Percentiles rank a stretch among this genome's conserved stretches.
phyloP scores from a whole-genome alignment of 192 early-diverging fungal species.

The Phycomyces blakesleeanus region DNA sequence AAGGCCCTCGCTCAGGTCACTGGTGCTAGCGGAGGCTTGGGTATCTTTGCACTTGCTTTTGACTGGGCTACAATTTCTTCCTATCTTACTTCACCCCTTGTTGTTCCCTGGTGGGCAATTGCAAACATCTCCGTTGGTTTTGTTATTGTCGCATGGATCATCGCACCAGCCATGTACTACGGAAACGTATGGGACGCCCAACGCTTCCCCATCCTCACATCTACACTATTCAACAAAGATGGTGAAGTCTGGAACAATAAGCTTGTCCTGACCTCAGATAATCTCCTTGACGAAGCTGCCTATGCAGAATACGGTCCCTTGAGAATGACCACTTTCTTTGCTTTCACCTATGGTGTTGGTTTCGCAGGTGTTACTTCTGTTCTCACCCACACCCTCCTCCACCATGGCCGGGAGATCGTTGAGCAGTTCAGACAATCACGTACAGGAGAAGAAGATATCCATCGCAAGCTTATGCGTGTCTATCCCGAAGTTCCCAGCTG shows the following conservation, averaged over 20 bases:
- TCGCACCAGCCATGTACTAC: slow-evolving; percentile 49
- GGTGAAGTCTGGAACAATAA: slow-evolving; percentile 36
- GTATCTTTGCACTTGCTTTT: slow-evolving; percentile 53
- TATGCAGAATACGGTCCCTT: slow-evolving; percentile 48
- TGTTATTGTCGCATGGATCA: slow-evolving; percentile 47
- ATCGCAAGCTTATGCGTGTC: slow-evolving; percentile 66
- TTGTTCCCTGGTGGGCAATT: slow-evolving; percentile 40
- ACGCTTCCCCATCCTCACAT: slow-evolving; percentile 40
- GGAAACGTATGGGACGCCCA: slow-evolving; percentile 46
- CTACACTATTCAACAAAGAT: slow-evolving; percentile 30
- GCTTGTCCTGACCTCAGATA: slow-evolving; percentile 32
- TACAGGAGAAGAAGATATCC: slow-evolving; percentile 55
- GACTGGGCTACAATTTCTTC: slow-evolving; percentile 54
- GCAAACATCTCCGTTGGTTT: slow-evolving; percentile 51
- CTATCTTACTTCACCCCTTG: slow-evolving; percentile 39
- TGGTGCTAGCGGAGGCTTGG: slow-evolving; percentile 47
- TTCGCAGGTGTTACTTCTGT: slow-evolving; percentile 54
- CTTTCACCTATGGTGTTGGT: slow-evolving; percentile 47
- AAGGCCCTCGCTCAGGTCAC: slow-evolving; percentile 41
- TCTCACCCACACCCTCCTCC: slow-evolving; percentile 59
- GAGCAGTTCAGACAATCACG: slow-evolving; percentile 37
- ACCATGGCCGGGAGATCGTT: slow-evolving; percentile 56
- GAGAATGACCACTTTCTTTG: slow-evolving; percentile 46
- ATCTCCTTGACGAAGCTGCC: slow-evolving; percentile 34
- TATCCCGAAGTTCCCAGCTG: slow-evolving; percentile 69